These are phyloP conservation scores for Fusarium oxysporum DNA, from an alignment of 2,329 filamentous ascomycete genomes.

Conservation along the genomic window DNA sequence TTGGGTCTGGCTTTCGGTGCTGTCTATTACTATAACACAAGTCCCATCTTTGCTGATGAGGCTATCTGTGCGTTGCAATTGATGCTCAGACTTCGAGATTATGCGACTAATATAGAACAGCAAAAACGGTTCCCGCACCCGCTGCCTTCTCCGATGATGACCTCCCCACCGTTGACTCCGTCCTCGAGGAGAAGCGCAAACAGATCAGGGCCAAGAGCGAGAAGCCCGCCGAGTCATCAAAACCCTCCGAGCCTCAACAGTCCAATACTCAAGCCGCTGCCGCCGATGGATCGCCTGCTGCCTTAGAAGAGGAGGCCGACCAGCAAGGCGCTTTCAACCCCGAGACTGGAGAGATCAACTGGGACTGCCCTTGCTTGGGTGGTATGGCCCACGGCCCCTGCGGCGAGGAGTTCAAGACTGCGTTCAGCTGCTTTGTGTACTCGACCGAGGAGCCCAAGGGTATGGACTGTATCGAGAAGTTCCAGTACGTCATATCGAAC, in stretches of 20 bases:
- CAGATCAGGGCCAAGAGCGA: constrained; percentile 54
- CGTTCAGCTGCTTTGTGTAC: constrained; percentile 99
- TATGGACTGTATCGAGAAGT: constrained; percentile 97
- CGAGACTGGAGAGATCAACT: constrained; percentile 99
- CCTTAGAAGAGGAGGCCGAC: constrained; percentile 81
- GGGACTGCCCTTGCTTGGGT: constrained; percentile 97
- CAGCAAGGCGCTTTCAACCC: constrained; percentile 96
- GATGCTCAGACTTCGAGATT: background rate
- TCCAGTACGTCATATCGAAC: constrained; percentile 75
- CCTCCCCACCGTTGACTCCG: constrained; percentile 73
- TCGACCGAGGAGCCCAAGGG: constrained; percentile 95
- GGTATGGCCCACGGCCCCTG: constrained; percentile 98
- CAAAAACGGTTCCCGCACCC: constrained; percentile 54
- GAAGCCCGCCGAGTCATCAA: constrained; percentile 33
- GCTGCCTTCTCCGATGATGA: constrained; percentile 67
- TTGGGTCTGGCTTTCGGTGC: constrained; percentile 81
- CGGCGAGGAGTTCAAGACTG: constrained; percentile 92
- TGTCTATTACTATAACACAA: constrained; percentile 96
- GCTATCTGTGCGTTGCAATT: constrained; percentile 70
- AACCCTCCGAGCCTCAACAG: constrained; percentile 44
- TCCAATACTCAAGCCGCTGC: constrained; percentile 44
- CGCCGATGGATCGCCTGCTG: constrained; percentile 57
- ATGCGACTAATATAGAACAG: constrained; percentile 37
- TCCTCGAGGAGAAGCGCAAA: constrained; percentile 72
- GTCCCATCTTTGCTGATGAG: constrained; percentile 86